Base-by-base conservation (phyloP, 345 rosid genomes). In the Geranium rotundifolium region DNA sequence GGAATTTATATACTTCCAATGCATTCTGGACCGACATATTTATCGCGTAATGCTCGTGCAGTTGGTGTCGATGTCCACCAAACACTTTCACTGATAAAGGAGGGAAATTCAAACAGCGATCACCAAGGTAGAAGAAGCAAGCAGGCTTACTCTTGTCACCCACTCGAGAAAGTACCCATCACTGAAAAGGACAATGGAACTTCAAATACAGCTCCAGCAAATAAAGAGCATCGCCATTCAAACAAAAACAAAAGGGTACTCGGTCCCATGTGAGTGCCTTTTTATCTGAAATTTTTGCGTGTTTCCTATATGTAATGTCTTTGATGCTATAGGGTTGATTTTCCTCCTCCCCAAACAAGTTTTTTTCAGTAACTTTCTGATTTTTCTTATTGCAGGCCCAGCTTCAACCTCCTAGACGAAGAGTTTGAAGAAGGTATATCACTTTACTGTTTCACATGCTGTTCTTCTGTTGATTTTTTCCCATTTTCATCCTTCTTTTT, bases 391-490 rank as follows among this genome's bases (percentile, higher is more conserved):
- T 54, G 41, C 88, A 92, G 98, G 81, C 98, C 98, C 60, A 89
- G 87, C 77, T 92, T 92, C 85, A 77, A 69, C 56, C 98, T 92
- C 80, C 31, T 92, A 69, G 93, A 87, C 68, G 95, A 92, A 66
- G 95, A 89, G n/a, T 29, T 72, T 37, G 85, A 62, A 63, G 93
- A 77, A 81, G 91, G 93, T 89, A 80, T 68, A 60, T 29, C 4
- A 18, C 23, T 19, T 62, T 19, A 62, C 19, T 57, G 20, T 57
- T 15, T 23, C 56, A 14, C 16, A 29, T 52, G 31, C 6, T 39
- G 20, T 50, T 16, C 9, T 18, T 50, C 7, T 0, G 41, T 29
- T 58, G 55, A 55, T 31, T 0, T 27, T 17, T 50, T 17, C 46
- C 56, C 34, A 29, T 65, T 64, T 59, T 55, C 41, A 59, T 50